These are phyloP conservation scores for Cutaneotrichosporon spelunceum DNA, from an alignment of 1,284 basidiomycete species.

Conservation along the genomic window DNA sequence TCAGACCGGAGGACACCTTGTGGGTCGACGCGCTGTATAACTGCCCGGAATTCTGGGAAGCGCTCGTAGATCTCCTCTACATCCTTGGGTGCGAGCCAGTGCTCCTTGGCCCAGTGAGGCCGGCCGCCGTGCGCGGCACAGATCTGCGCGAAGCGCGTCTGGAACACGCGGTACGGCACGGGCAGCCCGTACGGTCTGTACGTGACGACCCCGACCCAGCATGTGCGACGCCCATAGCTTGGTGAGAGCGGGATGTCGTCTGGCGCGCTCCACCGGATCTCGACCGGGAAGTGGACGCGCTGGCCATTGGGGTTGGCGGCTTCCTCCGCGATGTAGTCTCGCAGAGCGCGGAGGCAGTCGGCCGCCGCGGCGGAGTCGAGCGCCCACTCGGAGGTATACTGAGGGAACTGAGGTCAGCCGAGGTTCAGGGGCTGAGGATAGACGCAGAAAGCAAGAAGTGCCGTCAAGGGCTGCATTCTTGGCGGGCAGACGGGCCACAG, in stretches of 20 bases:
- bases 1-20: constrained; percentile 65
- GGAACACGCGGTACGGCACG: constrained; percentile 80
- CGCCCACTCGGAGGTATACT: constrained; percentile 91
- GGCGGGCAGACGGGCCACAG: neutral
- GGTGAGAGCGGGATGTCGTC: constrained; percentile 96
- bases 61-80: constrained; percentile 73
- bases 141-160: constrained; percentile 74
- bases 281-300: constrained; percentile 86
- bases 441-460: too few species aligned
- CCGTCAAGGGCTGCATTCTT: too few species aligned
- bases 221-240: constrained; percentile 71
- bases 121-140: constrained; percentile 70
- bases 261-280: constrained; percentile 80
- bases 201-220: constrained; percentile 94
- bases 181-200: constrained; percentile 89
- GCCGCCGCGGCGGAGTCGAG: constrained; percentile 57
- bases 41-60: constrained; percentile 72
- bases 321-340: constrained; percentile 70
- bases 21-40: constrained; percentile 74
- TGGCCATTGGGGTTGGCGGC: constrained; percentile 66
- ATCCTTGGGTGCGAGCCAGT: constrained; percentile 65
- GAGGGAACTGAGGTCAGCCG: constrained; percentile 62
- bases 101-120: constrained; percentile 97
- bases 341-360: constrained; percentile 69
- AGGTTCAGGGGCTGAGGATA: neutral